Percentiles rank a stretch among this genome's conserved stretches.
These are phyloP conservation scores for Suhomyces terraborum DNA, from an alignment of 1,139 yeast species.

Conservation along the genomic window DNA sequence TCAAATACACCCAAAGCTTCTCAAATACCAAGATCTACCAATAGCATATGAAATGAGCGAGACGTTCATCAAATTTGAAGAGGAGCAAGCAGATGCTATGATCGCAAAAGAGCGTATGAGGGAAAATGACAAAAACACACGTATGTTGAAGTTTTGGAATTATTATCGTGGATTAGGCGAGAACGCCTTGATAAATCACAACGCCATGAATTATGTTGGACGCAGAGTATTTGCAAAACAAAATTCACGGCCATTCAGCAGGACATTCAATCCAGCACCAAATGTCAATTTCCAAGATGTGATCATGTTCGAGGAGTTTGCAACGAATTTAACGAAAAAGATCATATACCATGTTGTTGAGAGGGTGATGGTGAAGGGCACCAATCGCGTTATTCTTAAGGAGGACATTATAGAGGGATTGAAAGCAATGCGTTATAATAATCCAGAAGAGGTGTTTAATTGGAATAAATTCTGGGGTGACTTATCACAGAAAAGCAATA, in stretches of 20 bases:
- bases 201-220: slow-evolving; percentile 8
- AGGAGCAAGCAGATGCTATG: slow-evolving; percentile 38
- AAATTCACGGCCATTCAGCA: slow-evolving; percentile 3
- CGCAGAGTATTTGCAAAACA: slow-evolving; percentile 9
- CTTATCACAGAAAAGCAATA: slow-evolving; percentile 8
- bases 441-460: slow-evolving; percentile 12
- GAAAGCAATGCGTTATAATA: slow-evolving; percentile 2
- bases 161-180: slow-evolving; percentile 8
- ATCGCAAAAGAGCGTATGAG: slow-evolving; percentile 22
- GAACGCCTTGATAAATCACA: slow-evolving; percentile 9
- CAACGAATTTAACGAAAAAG: slow-evolving; percentile 8
- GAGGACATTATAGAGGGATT: slow-evolving; percentile 11
- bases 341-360: slow-evolving; percentile 13
- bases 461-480: slow-evolving; percentile 17
- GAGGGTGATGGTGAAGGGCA: slow-evolving; percentile 2
- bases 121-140: slow-evolving; percentile 17
- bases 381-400: not conserved
- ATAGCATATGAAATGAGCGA: slow-evolving; percentile 56
- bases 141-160: slow-evolving; percentile 10
- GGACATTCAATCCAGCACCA: slow-evolving; percentile 1
- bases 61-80: slow-evolving; percentile 50
- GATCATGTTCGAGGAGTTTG: slow-evolving; percentile 16
- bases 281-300: slow-evolving; percentile 11
- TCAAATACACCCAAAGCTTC: slow-evolving; percentile 17
- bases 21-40: slow-evolving; percentile 49